A percentile compares a stretch with the other conserved stretches of the same genome.
Conservation (phyloP, 169 alveolate species). For the Plasmodium berghei region DNA sequence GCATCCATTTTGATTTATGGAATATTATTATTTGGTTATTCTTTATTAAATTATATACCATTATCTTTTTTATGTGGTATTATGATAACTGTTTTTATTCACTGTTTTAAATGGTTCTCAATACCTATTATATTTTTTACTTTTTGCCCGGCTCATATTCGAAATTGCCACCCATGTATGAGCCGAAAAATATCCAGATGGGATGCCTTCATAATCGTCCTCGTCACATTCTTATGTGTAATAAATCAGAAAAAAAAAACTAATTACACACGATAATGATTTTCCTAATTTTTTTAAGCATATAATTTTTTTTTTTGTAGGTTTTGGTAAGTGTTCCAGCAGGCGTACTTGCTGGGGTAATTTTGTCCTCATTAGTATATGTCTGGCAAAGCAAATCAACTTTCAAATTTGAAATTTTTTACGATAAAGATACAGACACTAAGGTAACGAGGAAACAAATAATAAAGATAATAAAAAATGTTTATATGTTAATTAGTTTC, state of each 20-base stretch:
- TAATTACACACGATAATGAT: background rate
- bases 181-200: conserved; percentile 85
- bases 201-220: conserved; percentile 87
- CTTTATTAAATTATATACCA: conserved; percentile 86
- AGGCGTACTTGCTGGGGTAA: conserved; percentile 85
- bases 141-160: conserved; percentile 83
- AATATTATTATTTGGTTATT: conserved; percentile 84
- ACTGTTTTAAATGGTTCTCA: conserved; percentile 90
- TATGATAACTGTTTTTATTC: conserved; percentile 86
- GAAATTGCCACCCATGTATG: conserved; percentile 85
- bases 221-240: conserved; percentile 85
- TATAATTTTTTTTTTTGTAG: conserved; percentile 21
- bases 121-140: conserved; percentile 85
- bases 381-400: conserved; percentile 89
- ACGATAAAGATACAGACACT: conserved; percentile 85
- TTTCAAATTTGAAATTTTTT: conserved; percentile 85
- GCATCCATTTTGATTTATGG: conserved; percentile 81
- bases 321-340: conserved; percentile 81
- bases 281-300: background rate
- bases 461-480: background rate
- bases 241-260: conserved; percentile 15
- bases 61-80: conserved; percentile 87
- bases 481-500: background rate
- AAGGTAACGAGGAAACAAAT: conserved; percentile 59
- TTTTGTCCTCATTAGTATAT: conserved; percentile 85